Base-by-base conservation (phyloP, 75 land plant genomes). In the Sequoia sempervirens region DNA sequence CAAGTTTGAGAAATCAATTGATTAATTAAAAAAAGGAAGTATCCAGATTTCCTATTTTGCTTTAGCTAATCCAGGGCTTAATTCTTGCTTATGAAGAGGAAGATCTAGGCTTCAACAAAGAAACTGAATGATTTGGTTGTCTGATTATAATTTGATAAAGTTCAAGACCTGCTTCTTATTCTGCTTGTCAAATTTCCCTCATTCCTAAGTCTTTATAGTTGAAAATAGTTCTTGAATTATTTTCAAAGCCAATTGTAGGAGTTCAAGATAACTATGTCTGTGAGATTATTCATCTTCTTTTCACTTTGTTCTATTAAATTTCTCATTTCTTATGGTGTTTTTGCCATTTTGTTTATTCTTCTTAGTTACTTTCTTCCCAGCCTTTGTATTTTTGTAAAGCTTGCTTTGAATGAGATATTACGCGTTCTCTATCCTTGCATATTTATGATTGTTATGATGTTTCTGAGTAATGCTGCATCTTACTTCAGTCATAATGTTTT, bases 401-500 rank as follows among this genome's bases (percentile, higher is more conserved):
- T 3, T 70, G 32, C 74, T 32, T 70, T 0, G 37, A n/a, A 30
- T 70, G 74, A n/a, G 36, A 30, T 30, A 38, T 37, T 7, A 74
- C 17, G 6, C 38, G 76, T 74, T 74, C 36, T 61, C 43, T 17
- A 32, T 47, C 83, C 26, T 58, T 56, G 74, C 58, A 15, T n/a
- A 32, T 73, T 52, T 74, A 32, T 34, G 10, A 76, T 40, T 74
- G 38, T 36, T 36, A 14, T 36, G 38, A 10, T 13, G 13, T 30
- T 69, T 40, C 30, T 82, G 41, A 40, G 41, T 2, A 34, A 34
- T 34, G 36, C 0, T 34, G 36, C 30, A n/a, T 45, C 50, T 45
- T 43, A 40, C n/a, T 47, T 13, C 28, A n/a, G 3, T 76, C 30
- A 23, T 80, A n/a, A 56, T 45, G 32, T 85, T 80, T 58, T 95